phyloP scores from a whole-genome alignment of 495 filamentous ascomycete species.

The Penicillium cataractarum region DNA sequence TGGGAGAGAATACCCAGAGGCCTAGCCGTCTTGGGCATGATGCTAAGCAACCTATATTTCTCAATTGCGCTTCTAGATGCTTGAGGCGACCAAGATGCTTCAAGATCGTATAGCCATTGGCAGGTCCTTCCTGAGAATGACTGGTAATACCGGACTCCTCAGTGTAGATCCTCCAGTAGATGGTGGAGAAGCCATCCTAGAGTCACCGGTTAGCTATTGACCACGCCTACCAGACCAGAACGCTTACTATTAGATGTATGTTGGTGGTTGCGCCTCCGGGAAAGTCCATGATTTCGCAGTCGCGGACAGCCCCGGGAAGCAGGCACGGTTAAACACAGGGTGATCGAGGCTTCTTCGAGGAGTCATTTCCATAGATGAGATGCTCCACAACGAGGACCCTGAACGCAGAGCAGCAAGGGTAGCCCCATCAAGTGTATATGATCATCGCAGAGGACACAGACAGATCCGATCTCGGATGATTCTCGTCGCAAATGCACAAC shows the following conservation, averaged over 20 bases:
- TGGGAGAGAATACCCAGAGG: slow-evolving; percentile 49
- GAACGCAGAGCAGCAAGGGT: slow-evolving; percentile 15
- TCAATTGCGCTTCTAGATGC: slow-evolving; percentile 45
- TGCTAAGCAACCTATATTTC: slow-evolving; percentile 44
- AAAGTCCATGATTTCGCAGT: slow-evolving; percentile 52
- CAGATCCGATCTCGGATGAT: background rate
- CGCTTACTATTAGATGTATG: slow-evolving; percentile 50
- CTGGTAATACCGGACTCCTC: slow-evolving; percentile 43
- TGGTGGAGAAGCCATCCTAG: slow-evolving; percentile 53
- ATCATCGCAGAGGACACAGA: slow-evolving; percentile 22
- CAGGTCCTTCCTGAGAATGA: slow-evolving; percentile 38
- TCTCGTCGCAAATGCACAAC: slow-evolving; percentile 20
- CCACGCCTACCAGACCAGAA: background rate
- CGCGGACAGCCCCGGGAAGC: slow-evolving; percentile 34
- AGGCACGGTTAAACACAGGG: slow-evolving; percentile 34
- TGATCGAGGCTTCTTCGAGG: slow-evolving; percentile 28
- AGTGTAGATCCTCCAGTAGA: slow-evolving; percentile 55
- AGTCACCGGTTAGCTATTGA: slow-evolving; percentile 20
- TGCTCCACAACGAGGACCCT: slow-evolving; percentile 10
- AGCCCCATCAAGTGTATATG: slow-evolving; percentile 28
- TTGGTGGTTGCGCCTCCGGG: slow-evolving; percentile 52
- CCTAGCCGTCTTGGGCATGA: slow-evolving; percentile 49
- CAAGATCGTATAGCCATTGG: slow-evolving; percentile 48
- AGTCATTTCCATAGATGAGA: slow-evolving; percentile 44
- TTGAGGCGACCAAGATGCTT: slow-evolving; percentile 52